phyloP scores from a whole-genome alignment of 2,329 filamentous ascomycete species.

The Arthroderma uncinatum region DNA sequence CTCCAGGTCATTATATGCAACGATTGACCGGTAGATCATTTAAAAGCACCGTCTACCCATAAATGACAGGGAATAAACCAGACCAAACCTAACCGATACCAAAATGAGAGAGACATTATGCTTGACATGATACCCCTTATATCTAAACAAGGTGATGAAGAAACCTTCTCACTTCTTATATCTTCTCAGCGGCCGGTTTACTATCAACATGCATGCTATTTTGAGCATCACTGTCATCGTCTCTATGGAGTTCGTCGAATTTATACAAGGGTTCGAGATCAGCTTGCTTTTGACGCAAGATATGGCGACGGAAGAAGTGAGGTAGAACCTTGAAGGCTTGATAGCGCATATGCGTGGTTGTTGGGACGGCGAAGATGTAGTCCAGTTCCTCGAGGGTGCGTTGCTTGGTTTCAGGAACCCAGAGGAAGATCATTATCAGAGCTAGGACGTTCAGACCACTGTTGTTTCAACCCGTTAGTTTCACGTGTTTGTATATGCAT shows the following conservation, averaged over 20 bases:
- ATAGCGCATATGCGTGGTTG: slow-evolving; percentile 46
- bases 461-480: slow-evolving; percentile 16
- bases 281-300: slow-evolving; percentile 40
- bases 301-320: slow-evolving; percentile 50
- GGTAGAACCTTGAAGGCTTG: slow-evolving; percentile 47
- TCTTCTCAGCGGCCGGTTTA: not conserved
- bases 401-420: slow-evolving; percentile 47
- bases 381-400: slow-evolving; percentile 49
- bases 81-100: not conserved
- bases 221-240: slow-evolving; percentile 3
- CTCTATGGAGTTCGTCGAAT: slow-evolving; percentile 29
- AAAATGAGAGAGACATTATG: slow-evolving; percentile 3
- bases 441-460: slow-evolving; percentile 49
- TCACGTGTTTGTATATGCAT: not conserved
- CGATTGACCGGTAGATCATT: not conserved
- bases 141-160: not conserved
- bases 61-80: not conserved
- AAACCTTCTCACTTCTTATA: not conserved
- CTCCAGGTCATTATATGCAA: not conserved
- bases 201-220: not conserved
- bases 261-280: slow-evolving; percentile 43
- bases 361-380: slow-evolving; percentile 48
- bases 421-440: slow-evolving; percentile 53
- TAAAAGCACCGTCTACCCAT: not conserved
- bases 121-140: not conserved